A percentile compares a stretch with the other conserved stretches of the same genome.
phyloP scores from a whole-genome alignment of 2,329 filamentous ascomycete species.

The Metarhizium rileyi region DNA sequence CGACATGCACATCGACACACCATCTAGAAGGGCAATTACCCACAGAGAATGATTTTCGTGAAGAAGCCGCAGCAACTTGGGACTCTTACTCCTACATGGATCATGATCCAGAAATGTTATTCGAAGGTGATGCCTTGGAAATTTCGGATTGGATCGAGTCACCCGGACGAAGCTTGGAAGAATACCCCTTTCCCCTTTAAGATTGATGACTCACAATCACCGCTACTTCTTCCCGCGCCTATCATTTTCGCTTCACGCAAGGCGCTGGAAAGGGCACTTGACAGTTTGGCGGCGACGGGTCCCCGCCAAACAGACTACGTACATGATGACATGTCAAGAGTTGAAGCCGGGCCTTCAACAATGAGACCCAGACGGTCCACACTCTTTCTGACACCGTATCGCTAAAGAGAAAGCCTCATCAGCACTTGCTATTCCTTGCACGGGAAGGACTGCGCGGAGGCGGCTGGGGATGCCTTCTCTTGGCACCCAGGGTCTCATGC shows the following conservation, averaged over 20 bases:
- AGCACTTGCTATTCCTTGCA: not conserved
- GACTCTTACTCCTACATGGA: conserved; percentile 7
- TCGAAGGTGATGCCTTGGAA: conserved; percentile 4
- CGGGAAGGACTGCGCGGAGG: not conserved
- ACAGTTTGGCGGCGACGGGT: conserved; percentile 1
- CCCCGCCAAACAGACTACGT: not conserved
- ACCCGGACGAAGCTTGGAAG: conserved; percentile 5
- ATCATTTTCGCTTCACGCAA: not conserved
- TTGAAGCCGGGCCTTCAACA: not conserved
- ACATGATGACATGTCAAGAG: conserved; percentile 1
- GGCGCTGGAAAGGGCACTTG: not conserved
- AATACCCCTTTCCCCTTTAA: conserved; percentile 4
- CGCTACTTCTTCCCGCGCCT: not conserved
- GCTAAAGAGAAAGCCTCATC: not conserved
- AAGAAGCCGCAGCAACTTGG: conserved; percentile 8
- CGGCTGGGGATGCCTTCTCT: not conserved
- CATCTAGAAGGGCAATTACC: conserved; percentile 2
- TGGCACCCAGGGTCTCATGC: not conserved
- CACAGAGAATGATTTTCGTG: conserved; percentile 7
- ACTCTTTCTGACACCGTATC: not conserved
- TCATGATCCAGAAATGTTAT: conserved; percentile 6
- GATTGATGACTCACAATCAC: conserved; percentile 1
- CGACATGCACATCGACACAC: conserved; percentile 1
- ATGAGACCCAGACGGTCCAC: conserved; percentile 3
- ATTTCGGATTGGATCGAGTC: conserved; percentile 8